Conservation (phyloP, 805 yeast genomes). For the Candida palmyrensis region DNA sequence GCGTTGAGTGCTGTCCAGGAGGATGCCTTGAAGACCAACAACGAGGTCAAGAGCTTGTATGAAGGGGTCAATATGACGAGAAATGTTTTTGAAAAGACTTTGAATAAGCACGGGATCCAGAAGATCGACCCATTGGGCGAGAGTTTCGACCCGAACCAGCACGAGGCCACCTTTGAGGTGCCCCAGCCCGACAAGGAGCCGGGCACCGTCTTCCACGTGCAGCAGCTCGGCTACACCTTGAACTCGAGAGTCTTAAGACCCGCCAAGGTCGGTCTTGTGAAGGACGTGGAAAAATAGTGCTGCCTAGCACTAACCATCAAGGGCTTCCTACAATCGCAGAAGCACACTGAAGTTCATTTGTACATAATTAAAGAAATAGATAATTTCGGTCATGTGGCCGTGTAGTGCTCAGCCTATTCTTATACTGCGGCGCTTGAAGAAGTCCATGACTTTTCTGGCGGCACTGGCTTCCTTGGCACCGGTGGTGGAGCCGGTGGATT, state of each 20-base stretch:
- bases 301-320: too few relatives aligned
- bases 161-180: slow-evolving; percentile 88
- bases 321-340: too few relatives aligned
- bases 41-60: slow-evolving; percentile 67
- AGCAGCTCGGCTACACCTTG: slow-evolving; percentile 82
- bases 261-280: slow-evolving; percentile 93
- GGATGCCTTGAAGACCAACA: slow-evolving; percentile 52
- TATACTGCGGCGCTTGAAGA: slow-evolving; percentile 60
- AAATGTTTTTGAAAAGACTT: slow-evolving; percentile 78
- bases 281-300: slow-evolving; percentile 30
- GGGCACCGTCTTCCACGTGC: slow-evolving; percentile 89
- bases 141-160: slow-evolving; percentile 83
- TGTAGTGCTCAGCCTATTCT: slow-evolving; percentile 26
- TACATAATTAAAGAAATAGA: slow-evolving; percentile 1
- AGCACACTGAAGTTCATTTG: not conserved
- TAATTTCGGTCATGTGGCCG: too few relatives aligned
- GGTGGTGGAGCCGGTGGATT: slow-evolving; percentile 12
- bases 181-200: slow-evolving; percentile 86
- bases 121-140: slow-evolving; percentile 83
- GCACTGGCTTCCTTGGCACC: slow-evolving; percentile 60
- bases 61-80: slow-evolving; percentile 92
- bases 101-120: slow-evolving; percentile 70
- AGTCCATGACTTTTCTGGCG: slow-evolving; percentile 73
- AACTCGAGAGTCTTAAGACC: slow-evolving; percentile 89
- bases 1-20: slow-evolving; percentile 71